Evolutionary conservation across 2,329 filamentous ascomycete genomes (phyloP).

Genomic region (Alternaria conjuncta): DNA sequence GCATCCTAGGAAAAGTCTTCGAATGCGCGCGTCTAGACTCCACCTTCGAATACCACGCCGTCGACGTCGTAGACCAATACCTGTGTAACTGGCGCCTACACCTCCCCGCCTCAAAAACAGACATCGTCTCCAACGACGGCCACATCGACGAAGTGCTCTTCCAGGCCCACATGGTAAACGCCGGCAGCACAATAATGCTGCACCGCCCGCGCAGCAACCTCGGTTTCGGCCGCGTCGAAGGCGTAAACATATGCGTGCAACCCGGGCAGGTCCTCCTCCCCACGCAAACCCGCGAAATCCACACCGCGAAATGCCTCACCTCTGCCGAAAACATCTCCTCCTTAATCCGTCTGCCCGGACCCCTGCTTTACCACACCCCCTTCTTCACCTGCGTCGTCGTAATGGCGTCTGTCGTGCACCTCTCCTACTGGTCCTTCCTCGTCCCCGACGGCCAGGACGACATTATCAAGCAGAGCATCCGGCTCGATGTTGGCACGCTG

Average conservation of each 20-base stretch:
- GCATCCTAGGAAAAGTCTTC: conserved; percentile 80
- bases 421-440: conserved; percentile 73
- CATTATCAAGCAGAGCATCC: conserved; percentile 74
- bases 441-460: conserved; percentile 63
- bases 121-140: conserved; percentile 71
- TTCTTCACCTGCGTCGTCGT: conserved; percentile 52
- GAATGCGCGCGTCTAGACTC: conserved; percentile 48
- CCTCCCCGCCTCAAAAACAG: conserved; percentile 73
- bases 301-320: conserved; percentile 81
- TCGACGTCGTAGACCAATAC: conserved; percentile 65
- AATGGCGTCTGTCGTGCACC: conserved; percentile 49
- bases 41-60: conserved; percentile 51
- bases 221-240: conserved; percentile 44
- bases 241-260: conserved; percentile 68
- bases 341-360: conserved; percentile 75
- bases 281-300: conserved; percentile 61
- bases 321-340: conserved; percentile 79
- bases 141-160: conserved; percentile 86
- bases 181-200: conserved; percentile 49
- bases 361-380: conserved; percentile 70
- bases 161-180: conserved; percentile 80
- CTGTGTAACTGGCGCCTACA: conserved; percentile 80
- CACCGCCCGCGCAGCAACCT: conserved; percentile 54
- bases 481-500: conserved; percentile 78
- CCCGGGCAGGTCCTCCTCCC: conserved; percentile 60